Percentiles rank a stretch among this genome's conserved stretches.
phyloP scores from a whole-genome alignment of 805 yeast genomes.

The Zygoascus ofunaensis region DNA sequence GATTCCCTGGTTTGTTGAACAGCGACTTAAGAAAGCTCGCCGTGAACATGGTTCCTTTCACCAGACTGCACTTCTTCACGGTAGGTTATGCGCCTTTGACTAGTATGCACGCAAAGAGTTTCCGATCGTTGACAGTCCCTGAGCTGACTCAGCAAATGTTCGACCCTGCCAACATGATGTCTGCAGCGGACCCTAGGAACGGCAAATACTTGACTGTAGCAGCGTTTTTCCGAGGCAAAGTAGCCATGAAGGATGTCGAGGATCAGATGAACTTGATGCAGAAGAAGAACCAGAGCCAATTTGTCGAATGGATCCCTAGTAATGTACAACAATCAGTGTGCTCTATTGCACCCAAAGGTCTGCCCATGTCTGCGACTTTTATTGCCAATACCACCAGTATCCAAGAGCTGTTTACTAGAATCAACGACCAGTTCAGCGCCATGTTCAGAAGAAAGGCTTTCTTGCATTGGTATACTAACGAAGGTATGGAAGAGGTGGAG shows the following conservation, averaged over 20 bases:
- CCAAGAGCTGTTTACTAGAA: slow-evolving; percentile 83
- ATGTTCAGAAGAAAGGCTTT: slow-evolving; percentile 93
- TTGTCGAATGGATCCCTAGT: slow-evolving; percentile 95
- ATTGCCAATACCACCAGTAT: slow-evolving; percentile 90
- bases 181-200: slow-evolving; percentile 82
- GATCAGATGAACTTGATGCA: slow-evolving; percentile 85
- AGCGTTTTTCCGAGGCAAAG: slow-evolving; percentile 90
- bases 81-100: slow-evolving; percentile 92
- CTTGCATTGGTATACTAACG: slow-evolving; percentile 92
- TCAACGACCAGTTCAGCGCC: slow-evolving; percentile 80
- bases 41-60: slow-evolving; percentile 90
- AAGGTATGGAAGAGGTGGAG: slow-evolving; percentile 95
- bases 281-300: slow-evolving; percentile 69
- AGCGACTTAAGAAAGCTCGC: slow-evolving; percentile 89
- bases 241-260: slow-evolving; percentile 86
- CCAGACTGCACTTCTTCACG: slow-evolving; percentile 90
- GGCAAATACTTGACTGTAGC: slow-evolving; percentile 91
- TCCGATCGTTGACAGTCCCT: slow-evolving; percentile 77
- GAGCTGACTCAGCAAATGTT: slow-evolving; percentile 92
- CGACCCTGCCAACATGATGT: slow-evolving; percentile 91
- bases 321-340: slow-evolving; percentile 92
- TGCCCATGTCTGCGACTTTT: slow-evolving; percentile 86
- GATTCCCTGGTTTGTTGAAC: slow-evolving; percentile 93
- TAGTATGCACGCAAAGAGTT: slow-evolving; percentile 68
- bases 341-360: slow-evolving; percentile 77